A percentile compares a stretch with the other conserved stretches of the same genome.
These are phyloP conservation scores for Periconia sp. DNA, from an alignment of 2,329 filamentous ascomycete species.

Conservation along the genomic window DNA sequence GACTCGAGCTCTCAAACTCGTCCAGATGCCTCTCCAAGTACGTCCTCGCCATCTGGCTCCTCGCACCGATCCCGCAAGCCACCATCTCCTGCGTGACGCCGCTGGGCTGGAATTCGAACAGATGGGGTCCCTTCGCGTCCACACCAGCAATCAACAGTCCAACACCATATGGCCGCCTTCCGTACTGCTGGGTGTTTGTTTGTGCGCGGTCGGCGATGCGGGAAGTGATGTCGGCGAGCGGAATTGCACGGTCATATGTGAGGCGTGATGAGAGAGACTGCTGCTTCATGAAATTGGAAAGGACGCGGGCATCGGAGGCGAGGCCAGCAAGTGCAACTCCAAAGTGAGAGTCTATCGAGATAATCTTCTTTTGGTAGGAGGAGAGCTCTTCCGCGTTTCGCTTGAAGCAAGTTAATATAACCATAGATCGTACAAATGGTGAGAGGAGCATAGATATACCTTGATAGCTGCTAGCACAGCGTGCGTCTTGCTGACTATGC, in stretches of 20 bases:
- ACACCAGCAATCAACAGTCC: constrained; percentile 90
- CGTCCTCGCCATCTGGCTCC: constrained; percentile 96
- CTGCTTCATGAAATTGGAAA: constrained; percentile 99
- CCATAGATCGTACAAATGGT: background rate
- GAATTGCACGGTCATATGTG: constrained; percentile 92
- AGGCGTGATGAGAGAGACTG: constrained; percentile 95
- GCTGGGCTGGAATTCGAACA: constrained; percentile 97
- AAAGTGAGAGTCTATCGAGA: constrained; percentile 92
- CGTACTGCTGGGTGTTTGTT: constrained; percentile 96
- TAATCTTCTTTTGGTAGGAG: constrained; percentile 99
- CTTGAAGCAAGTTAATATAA: constrained; percentile 50
- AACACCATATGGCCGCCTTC: constrained; percentile 93
- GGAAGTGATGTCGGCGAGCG: constrained; percentile 82
- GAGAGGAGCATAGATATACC: constrained; percentile 54
- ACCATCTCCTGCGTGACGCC: constrained; percentile 97
- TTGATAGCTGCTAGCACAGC: constrained; percentile 94
- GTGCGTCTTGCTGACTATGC: constrained; percentile 96
- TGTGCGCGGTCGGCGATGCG: constrained; percentile 96
- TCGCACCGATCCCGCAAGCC: constrained; percentile 91
- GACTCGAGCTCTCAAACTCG: constrained; percentile 71
- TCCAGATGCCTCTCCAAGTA: constrained; percentile 94
- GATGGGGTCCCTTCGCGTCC: constrained; percentile 89
- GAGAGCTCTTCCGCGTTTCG: constrained; percentile 99
- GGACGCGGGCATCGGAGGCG: constrained; percentile 94
- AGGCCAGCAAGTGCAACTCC: constrained; percentile 95